A percentile compares a stretch with the other conserved stretches of the same genome.
Conservation (phyloP, 192 early-diverging fungal genomes). For the Allomyces macrogynus region DNA sequence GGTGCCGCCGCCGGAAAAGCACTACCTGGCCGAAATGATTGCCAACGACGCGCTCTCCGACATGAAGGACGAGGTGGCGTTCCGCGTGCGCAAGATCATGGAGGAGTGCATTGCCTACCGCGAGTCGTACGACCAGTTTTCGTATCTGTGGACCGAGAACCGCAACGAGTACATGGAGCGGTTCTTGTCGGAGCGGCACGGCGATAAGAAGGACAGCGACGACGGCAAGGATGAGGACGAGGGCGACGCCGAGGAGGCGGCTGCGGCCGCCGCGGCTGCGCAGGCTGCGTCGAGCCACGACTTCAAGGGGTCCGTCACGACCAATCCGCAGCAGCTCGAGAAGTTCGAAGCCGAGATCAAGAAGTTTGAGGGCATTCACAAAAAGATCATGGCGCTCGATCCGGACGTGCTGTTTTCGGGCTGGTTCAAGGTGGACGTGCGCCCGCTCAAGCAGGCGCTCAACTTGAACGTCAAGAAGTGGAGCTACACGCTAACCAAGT, state of each 20-base stretch:
- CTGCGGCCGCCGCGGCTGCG: neutral
- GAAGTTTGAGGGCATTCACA: constrained; percentile 42
- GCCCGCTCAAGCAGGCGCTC: constrained; percentile 36
- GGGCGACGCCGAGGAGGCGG: constrained; percentile 14
- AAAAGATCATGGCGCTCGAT: constrained; percentile 40
- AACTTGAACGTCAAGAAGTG: constrained; percentile 47
- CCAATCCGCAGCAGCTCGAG: constrained; percentile 27
- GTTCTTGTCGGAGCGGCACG: constrained; percentile 19
- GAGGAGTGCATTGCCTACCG: constrained; percentile 27
- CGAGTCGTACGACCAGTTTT: constrained; percentile 37
- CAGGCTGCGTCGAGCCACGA: neutral
- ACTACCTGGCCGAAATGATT: constrained; percentile 35
- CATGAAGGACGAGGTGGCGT: constrained; percentile 17
- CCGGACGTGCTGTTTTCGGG: constrained; percentile 34
- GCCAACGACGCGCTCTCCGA: constrained; percentile 20
- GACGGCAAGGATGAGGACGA: constrained; percentile 2
- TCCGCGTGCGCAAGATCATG: constrained; percentile 21
- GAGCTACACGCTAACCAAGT: constrained; percentile 43
- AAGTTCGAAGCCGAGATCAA: constrained; percentile 41
- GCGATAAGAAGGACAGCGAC: constrained; percentile 14
- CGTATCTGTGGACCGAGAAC: constrained; percentile 46
- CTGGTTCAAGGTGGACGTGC: constrained; percentile 40
- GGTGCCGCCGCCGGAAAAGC: constrained; percentile 12
- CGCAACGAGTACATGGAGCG: constrained; percentile 43
- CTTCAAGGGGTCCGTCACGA: neutral